phyloP scores from a whole-genome alignment of 2,329 filamentous ascomycete species.

The Colletotrichum sp. region DNA sequence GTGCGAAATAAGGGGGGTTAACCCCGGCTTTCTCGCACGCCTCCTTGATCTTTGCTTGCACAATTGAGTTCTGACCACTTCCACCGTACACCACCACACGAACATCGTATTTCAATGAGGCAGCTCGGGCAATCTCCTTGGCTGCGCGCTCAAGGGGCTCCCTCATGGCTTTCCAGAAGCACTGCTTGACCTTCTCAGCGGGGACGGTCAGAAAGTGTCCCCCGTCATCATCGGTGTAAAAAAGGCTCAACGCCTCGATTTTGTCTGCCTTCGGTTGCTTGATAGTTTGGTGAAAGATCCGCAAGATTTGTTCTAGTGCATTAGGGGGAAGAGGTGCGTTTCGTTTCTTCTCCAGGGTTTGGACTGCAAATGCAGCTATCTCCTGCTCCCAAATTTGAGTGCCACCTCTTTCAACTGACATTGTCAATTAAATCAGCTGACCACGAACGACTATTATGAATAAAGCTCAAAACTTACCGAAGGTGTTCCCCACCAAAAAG shows the following conservation, averaged over 20 bases:
- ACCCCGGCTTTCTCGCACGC: not conserved
- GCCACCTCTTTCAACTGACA: not conserved
- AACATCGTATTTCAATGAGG: not conserved
- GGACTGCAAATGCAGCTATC: not conserved
- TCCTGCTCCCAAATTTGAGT: not conserved
- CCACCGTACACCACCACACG: not conserved
- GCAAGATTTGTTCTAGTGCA: too few relatives aligned
- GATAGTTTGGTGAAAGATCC: too few relatives aligned
- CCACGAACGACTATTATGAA: too few relatives aligned
- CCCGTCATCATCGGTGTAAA: too few relatives aligned
- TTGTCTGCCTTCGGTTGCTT: too few relatives aligned
- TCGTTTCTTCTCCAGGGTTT: not conserved
- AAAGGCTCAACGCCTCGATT: too few relatives aligned
- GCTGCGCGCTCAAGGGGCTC: not conserved
- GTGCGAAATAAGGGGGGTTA: not conserved
- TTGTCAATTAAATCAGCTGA: too few relatives aligned
- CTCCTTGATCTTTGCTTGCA: not conserved
- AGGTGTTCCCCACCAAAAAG: too few relatives aligned
- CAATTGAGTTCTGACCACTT: not conserved
- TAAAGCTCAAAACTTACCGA: too few relatives aligned
- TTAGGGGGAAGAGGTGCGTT: not conserved
- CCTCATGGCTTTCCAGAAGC: not conserved
- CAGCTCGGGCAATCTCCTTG: not conserved
- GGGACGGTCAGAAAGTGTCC: not conserved
- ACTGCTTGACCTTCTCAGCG: not conserved